Evolutionary conservation across 2,329 filamentous ascomycete species (phyloP).

Genomic region (Aspergillus candidus): DNA sequence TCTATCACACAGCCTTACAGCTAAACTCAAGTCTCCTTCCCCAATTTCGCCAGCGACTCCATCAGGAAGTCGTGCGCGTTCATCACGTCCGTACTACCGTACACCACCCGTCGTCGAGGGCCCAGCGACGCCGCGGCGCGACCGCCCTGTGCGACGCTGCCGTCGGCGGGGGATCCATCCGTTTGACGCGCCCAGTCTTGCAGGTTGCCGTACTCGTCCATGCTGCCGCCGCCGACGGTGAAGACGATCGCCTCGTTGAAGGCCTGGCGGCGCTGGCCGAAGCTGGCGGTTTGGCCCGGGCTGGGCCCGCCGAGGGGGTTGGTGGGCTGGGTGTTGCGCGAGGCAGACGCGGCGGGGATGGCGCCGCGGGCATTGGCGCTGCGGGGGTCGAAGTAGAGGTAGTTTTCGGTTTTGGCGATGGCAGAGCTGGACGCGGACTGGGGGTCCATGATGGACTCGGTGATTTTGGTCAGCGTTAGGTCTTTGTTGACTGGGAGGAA

Average conservation of each 20-base stretch:
- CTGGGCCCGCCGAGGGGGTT: slow-evolving; percentile 41
- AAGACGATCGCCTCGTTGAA: slow-evolving; percentile 92
- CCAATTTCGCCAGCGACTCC: slow-evolving; percentile 52
- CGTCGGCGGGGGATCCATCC: slow-evolving; percentile 48
- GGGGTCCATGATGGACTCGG: slow-evolving; percentile 96
- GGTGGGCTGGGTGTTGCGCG: slow-evolving; percentile 40
- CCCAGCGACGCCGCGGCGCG: slow-evolving; percentile 38
- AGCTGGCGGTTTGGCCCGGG: slow-evolving; percentile 70
- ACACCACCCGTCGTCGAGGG: slow-evolving; percentile 75
- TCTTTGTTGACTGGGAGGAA: slow-evolving; percentile 96
- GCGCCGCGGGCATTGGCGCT: slow-evolving; percentile 89
- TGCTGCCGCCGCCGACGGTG: slow-evolving; percentile 89
- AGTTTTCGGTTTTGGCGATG: slow-evolving; percentile 92
- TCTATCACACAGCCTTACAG: neutral
- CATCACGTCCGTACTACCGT: slow-evolving; percentile 78
- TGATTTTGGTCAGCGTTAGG: slow-evolving; percentile 93
- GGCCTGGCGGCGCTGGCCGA: slow-evolving; percentile 83
- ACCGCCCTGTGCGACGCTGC: slow-evolving; percentile 33
- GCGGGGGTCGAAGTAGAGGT: slow-evolving; percentile 93
- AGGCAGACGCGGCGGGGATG: slow-evolving; percentile 69
- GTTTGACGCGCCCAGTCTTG: slow-evolving; percentile 91
- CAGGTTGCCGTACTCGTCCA: slow-evolving; percentile 97
- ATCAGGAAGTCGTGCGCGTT: slow-evolving; percentile 57
- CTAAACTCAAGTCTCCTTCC: slow-evolving; percentile 44
- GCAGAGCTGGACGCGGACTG: slow-evolving; percentile 81